phyloP scores from a whole-genome alignment of 2,329 filamentous ascomycete species.

The Magnaporthiopsis incrustans region DNA sequence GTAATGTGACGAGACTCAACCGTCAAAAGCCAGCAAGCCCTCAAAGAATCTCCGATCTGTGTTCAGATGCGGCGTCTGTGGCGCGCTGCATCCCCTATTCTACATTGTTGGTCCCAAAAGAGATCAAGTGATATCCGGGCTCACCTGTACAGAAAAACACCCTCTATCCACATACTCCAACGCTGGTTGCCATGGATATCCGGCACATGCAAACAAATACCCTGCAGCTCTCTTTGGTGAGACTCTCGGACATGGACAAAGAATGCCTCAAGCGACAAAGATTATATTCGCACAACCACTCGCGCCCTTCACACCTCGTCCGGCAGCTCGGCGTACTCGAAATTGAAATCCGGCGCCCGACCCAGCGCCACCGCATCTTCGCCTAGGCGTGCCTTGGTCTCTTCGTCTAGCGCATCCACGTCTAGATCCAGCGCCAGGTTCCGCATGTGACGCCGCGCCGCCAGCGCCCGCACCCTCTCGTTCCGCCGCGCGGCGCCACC shows the following conservation, averaged over 20 bases:
- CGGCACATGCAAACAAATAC: background rate
- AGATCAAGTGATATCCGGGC: too few relatives aligned
- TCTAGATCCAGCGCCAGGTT: slow-evolving; percentile 11
- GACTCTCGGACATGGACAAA: background rate
- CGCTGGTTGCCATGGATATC: background rate
- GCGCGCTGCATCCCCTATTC: too few relatives aligned
- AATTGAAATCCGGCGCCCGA: background rate
- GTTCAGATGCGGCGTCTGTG: too few relatives aligned
- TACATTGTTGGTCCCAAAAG: too few relatives aligned
- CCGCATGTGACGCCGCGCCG: slow-evolving; percentile 1
- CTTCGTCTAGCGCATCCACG: slow-evolving; percentile 9
- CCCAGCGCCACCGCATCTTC: slow-evolving; percentile 17
- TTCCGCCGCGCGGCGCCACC: background rate
- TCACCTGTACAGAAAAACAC: too few relatives aligned
- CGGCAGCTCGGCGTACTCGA: background rate
- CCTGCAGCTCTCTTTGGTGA: too few relatives aligned
- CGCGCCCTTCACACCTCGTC: background rate
- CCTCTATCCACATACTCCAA: too few relatives aligned
- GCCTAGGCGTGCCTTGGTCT: slow-evolving; percentile 14
- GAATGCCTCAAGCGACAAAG: background rate
- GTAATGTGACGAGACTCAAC: too few relatives aligned
- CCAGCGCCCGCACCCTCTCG: background rate
- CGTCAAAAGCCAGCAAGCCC: too few relatives aligned
- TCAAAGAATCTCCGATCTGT: too few relatives aligned
- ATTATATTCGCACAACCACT: background rate